These are phyloP conservation scores for Venturia asperata DNA, from an alignment of 2,329 filamentous ascomycete species.

Conservation along the genomic window DNA sequence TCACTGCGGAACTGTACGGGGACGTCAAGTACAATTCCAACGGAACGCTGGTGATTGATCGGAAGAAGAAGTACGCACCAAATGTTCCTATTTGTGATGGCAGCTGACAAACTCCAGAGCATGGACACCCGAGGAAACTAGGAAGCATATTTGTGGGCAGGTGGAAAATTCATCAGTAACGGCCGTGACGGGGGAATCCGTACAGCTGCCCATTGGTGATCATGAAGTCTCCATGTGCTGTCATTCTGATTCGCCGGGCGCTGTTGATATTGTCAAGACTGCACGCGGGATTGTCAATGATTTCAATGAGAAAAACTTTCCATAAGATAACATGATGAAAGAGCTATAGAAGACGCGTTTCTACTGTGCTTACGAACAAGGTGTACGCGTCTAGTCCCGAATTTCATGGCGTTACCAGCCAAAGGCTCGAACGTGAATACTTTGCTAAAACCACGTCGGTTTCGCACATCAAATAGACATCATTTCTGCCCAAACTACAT, in stretches of 20 bases:
- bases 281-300: slow-evolving; percentile 26
- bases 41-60: slow-evolving; percentile 47
- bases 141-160: slow-evolving; percentile 22
- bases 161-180: slow-evolving; percentile 22
- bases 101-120: not conserved
- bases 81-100: not conserved
- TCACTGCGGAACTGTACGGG: slow-evolving; percentile 49
- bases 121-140: slow-evolving; percentile 23
- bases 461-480: too few relatives aligned
- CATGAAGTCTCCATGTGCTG: slow-evolving; percentile 28
- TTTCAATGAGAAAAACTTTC: slow-evolving; percentile 22
- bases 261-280: slow-evolving; percentile 26
- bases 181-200: slow-evolving; percentile 16
- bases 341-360: not conserved
- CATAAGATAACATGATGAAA: not conserved
- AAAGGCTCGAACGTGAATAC: too few relatives aligned
- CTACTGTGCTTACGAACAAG: too few relatives aligned
- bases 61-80: slow-evolving; percentile 47
- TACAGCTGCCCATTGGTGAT: slow-evolving; percentile 25
- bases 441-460: too few relatives aligned
- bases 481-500: too few relatives aligned
- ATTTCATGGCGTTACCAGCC: too few relatives aligned
- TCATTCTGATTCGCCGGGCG: slow-evolving; percentile 29
- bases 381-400: too few relatives aligned
- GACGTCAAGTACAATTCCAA: slow-evolving; percentile 50